Base-by-base conservation (phyloP, 768 basidiomycete genomes). In the Neoboletus brunneissimus region DNA sequence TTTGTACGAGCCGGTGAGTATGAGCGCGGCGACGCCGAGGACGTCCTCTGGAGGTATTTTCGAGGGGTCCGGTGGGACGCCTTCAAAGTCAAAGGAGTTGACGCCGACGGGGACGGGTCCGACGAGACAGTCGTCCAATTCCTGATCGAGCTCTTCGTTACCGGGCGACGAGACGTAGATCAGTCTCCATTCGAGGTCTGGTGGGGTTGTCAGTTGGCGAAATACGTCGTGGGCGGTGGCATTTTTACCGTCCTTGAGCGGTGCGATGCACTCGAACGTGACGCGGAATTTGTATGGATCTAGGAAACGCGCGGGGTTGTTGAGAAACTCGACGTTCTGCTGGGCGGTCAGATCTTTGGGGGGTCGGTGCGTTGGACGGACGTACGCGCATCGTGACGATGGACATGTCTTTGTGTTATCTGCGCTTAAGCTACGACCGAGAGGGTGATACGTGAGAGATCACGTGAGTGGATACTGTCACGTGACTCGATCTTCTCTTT, bases 101-200 rank as follows among this genome's bases (percentile, higher is more conserved):
- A 98, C 84, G 50, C 97, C 97, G n/a, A 87, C 80, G 15, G 97
- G 97, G 25, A 99, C 91, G 4, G 97, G 97, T 2, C 97, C 97
- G 32, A 99, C 97, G 64, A 98, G 87, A 72, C 94, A 98, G 67
- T 93, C 91, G 73, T 99, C 97, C 23, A 99, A 83, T 71, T 98
- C 97, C 71, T 99, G 97, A 72, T 99, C 97, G 48, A 89, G 88
- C 40, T 89, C 86, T 66, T 93, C 90, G 69, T 91, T 83, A 11
- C 88, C 94, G 0, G 96, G 95, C 4, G 89, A 93, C 2, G 97
- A 93, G 51, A 98, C 96, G 71, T 96, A 98, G 45, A 97, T 94
- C 62, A 99, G 87, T 62, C 87, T 87, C 97, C 97, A 99, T 72
- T 99, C 97, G 60, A 99, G 85, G 73, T 99, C 97, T 96, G 59